A percentile compares a stretch with the other conserved stretches of the same genome.
These are phyloP conservation scores for Trichomonascaceae sp. DNA, from an alignment of 1,139 yeast genomes.

Conservation along the genomic window DNA sequence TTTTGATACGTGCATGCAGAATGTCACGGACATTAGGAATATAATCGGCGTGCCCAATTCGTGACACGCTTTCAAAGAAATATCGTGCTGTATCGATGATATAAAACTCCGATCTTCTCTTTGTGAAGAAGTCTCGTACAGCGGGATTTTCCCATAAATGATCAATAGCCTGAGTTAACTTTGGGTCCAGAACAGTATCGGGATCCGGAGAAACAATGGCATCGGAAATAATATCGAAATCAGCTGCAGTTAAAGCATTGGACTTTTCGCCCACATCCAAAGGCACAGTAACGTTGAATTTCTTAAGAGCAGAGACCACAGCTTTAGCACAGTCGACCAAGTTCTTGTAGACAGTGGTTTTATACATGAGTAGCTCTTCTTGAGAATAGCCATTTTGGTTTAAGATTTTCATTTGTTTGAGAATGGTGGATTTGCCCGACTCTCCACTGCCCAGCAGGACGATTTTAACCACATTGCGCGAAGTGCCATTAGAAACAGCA, in stretches of 20 bases:
- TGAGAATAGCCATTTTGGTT: slow-evolving; percentile 64
- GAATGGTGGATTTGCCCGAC: slow-evolving; percentile 68
- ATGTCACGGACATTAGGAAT: slow-evolving; percentile 73
- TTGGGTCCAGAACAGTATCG: slow-evolving; percentile 26
- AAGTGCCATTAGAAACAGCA: neutral
- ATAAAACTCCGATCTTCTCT: slow-evolving; percentile 69
- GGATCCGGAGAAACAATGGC: slow-evolving; percentile 29
- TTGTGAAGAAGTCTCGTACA: slow-evolving; percentile 51
- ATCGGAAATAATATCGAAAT: slow-evolving; percentile 20
- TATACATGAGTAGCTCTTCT: slow-evolving; percentile 57
- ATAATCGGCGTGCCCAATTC: slow-evolving; percentile 58
- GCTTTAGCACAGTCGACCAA: slow-evolving; percentile 57
- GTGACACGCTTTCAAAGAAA: slow-evolving; percentile 60
- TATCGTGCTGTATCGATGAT: slow-evolving; percentile 83
- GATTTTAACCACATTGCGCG: slow-evolving; percentile 44
- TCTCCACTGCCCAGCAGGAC: slow-evolving; percentile 69
- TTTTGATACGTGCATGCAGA: slow-evolving; percentile 81
- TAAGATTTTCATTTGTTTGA: slow-evolving; percentile 69
- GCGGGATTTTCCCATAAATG: slow-evolving; percentile 53
- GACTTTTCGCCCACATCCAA: slow-evolving; percentile 8
- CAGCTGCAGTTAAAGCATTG: slow-evolving; percentile 8
- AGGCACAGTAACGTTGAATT: slow-evolving; percentile 19
- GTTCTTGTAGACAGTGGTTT: slow-evolving; percentile 62
- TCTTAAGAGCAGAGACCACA: slow-evolving; percentile 48
- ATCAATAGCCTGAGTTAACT: slow-evolving; percentile 24